Base-by-base conservation (phyloP, 768 basidiomycete genomes). In the Artomyces pyxidatus region DNA sequence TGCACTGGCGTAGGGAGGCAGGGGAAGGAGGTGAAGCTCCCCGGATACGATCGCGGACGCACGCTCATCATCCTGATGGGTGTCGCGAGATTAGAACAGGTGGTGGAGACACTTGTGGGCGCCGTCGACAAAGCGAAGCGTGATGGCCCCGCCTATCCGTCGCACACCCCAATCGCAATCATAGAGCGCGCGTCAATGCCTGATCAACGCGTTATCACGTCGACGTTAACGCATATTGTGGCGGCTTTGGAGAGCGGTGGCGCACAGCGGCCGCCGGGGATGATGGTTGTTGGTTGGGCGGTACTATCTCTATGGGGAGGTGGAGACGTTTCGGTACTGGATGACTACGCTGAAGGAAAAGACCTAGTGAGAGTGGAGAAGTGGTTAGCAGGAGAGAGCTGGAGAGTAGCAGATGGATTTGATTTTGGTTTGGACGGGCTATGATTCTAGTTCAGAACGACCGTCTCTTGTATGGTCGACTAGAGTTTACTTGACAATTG, bases 271-370 rank as follows among this genome's bases (percentile, higher is more conserved):
- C 92, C 94, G 16, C 96, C 96, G 0, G 96, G 93, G 8, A 93
- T 99, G 88, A 86, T 98, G 63, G 75, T 97, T 26, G 74, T 99
- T 57, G 96, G 96, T 2, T 99, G 94, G 94, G 76, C 84, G 2
- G 85, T 87, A 9, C 63, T 92, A 53, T 82, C 86, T 32, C 66
- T 98, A 39, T 83, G 86, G 64, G 82, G 78, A 0, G 59, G 66
- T 47, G 90, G 91, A 0, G 81, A 91, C 56, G 73, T 85, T 21
- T 71, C 69, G 9, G 76, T 94, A 3, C 68, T 96, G 42, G 85
- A 88, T 51, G 77, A 78, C 4, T 73, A 65, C 4, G 75, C 65
- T 0, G 72, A 67, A 27, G 49, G 53, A 21, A 58, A 65, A 28
- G 71, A 74, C 49, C 62, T 63, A 11, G 80, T 67, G 43, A 72